These are phyloP conservation scores for Diutina ranongensis DNA, from an alignment of 1,139 yeast species.

Conservation along the genomic window DNA sequence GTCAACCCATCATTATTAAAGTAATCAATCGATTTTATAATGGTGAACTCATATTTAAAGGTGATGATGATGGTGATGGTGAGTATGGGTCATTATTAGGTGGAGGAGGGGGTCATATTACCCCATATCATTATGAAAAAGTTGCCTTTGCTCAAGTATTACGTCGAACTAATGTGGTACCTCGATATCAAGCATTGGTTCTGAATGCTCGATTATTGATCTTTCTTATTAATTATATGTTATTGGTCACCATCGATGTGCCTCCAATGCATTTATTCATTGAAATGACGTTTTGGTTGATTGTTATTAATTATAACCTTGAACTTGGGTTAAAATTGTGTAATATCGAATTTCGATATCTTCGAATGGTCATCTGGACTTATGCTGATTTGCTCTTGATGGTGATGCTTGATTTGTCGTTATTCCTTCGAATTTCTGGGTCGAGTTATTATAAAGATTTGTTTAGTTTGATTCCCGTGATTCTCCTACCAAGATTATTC, in stretches of 20 bases:
- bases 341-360: slow-evolving; percentile 29
- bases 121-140: background rate
- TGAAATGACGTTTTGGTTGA: slow-evolving; percentile 22
- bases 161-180: slow-evolving; percentile 16
- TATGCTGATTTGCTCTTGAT: slow-evolving; percentile 26
- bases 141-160: background rate
- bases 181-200: slow-evolving; percentile 33
- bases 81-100: background rate
- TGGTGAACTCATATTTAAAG: slow-evolving; percentile 30
- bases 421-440: slow-evolving; percentile 13
- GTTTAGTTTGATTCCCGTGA: slow-evolving; percentile 38
- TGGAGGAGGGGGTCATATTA: background rate
- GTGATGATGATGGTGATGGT: slow-evolving; percentile 10
- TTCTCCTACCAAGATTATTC: slow-evolving; percentile 42
- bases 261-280: slow-evolving; percentile 7
- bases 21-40: slow-evolving; percentile 43
- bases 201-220: slow-evolving; percentile 14
- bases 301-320: slow-evolving; percentile 26
- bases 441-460: slow-evolving; percentile 14
- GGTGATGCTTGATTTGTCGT: slow-evolving; percentile 19
- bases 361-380: slow-evolving; percentile 31
- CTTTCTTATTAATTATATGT: background rate
- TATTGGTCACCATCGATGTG: background rate
- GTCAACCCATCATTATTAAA: slow-evolving; percentile 43
- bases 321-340: slow-evolving; percentile 29